Evolutionary conservation across 371 early-diverging fungal species (phyloP).

Genomic region (Parasitella parasitica): DNA sequence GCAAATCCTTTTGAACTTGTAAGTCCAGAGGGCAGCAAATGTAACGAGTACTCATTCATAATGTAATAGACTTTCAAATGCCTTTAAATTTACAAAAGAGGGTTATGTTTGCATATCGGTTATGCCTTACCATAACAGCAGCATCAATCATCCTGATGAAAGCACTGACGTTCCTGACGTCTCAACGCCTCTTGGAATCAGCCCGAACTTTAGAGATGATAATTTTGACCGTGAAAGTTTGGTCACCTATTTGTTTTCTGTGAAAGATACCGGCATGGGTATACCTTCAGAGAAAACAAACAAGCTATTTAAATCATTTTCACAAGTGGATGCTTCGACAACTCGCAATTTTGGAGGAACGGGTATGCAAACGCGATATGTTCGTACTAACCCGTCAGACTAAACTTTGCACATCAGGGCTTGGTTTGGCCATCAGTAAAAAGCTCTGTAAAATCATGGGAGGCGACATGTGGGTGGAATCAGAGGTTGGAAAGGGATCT

Average conservation of each 20-base stretch:
- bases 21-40: neutral
- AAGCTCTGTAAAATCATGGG: slow-evolving; percentile 52
- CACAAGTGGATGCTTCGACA: slow-evolving; percentile 58
- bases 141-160: neutral
- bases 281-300: slow-evolving; percentile 50
- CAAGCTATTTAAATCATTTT: slow-evolving; percentile 60
- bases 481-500: slow-evolving; percentile 43
- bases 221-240: neutral
- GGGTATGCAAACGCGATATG: too few species aligned
- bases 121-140: neutral
- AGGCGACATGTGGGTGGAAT: slow-evolving; percentile 57
- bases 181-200: neutral
- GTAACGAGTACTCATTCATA: neutral
- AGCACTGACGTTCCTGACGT: neutral
- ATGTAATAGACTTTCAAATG: slow-evolving; percentile 44
- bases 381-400: too few species aligned
- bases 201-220: neutral
- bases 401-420: too few species aligned
- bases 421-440: slow-evolving; percentile 46
- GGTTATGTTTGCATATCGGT: slow-evolving; percentile 37
- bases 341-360: slow-evolving; percentile 58
- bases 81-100: slow-evolving; percentile 63
- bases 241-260: slow-evolving; percentile 29
- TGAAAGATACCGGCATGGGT: slow-evolving; percentile 66
- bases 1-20: slow-evolving; percentile 40